Base-by-base conservation (phyloP, 1,139 yeast species). In the Pichia norvegensis region DNA sequence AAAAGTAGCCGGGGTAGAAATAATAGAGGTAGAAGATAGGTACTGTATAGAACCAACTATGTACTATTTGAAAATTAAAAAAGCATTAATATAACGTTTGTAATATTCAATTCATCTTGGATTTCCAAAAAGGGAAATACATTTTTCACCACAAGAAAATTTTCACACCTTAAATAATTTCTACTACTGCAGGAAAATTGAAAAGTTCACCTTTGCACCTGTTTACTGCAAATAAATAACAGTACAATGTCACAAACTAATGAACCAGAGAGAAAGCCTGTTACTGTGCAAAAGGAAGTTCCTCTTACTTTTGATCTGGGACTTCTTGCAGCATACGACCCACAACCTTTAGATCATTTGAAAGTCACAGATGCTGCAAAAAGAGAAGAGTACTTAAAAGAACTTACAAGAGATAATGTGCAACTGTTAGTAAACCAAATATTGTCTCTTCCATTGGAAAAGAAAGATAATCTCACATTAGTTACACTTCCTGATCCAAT, bases 341-440 rank as follows among this genome's bases (percentile, higher is more conserved):
- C 86, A 40, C 81, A 87, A 63, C 96, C 96, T 10, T 69, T 87
- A 54, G 87, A 83, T 52, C 73, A 73, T 45, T 70, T 70, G 23
- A 73, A 77, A 55, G 66, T 82, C 45, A 67, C 74, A 42, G 68
- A 72, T 42, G 72, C 72, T 31, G 63, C 67, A 22, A 71, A 74
- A 46, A 76, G 78, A 58, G 96, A 90, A 63, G 74, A 70, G 44
- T 76, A 82, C 53, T 68, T 92, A 52, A 70, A 74, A 44, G 69
- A 77, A 3, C 72, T 79, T n/a, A 80, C 97, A 38, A 80, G 98
- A 69, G 98, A 90, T 62, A 92, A 92, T 65, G 86, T 85, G 17
- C 98, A 92, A 68, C 74, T 92, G 49, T 73, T 94, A 54, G 79
- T 92, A 56, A 90, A 90, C 67, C 98, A 92, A 68, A 73, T 94